Base-by-base conservation (phyloP, 2,329 filamentous ascomycete genomes). In the Paraphoma sp. region DNA sequence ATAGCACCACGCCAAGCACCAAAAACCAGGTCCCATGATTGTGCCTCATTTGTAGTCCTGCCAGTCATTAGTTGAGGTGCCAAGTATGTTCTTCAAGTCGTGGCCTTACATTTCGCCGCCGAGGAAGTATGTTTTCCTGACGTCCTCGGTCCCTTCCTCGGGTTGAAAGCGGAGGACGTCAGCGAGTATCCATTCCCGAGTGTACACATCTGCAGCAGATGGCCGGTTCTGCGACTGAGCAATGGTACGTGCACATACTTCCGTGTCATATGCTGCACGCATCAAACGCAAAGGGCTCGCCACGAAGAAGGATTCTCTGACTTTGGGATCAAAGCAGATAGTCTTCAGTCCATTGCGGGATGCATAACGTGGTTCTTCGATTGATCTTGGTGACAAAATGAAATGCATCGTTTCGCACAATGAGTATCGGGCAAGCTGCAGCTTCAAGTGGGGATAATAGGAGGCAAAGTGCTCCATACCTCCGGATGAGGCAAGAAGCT, bases 371-470 rank as follows among this genome's bases (percentile, higher is more conserved):
- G 56, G 42, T 17, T 42, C 56, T 28, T 58, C 62, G 10, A 63
- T 48, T 3, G 67, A 52, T 11, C 51, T 33, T 16, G 54, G 59
- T 9, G 62, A 63, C 18, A 63, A 23, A 16, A 62, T 45, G 11
- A 57, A 45, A 54, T 57, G 63, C 47, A 67, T 56, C 31, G 60
- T 64, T 42, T 69, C 62, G 36, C 65, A 62, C 43, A 63, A 57
- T 11, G 55, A 53, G 3, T 45, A 43, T 12, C 61, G 51, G 10
- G 57, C 52, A 5, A 69, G 52, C 5, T 53, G 46, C 3, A 61
- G 47, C 12, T 60, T 59, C n/a, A 69, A 43, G 41, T 68, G 64
- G 11, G 67, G 67, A 45, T 65, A 68, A 42, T 59, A 56, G 12
- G 45, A 53, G n/a, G 50, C 51, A 23, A 69, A 55, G 31, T 57